Evolutionary conservation across 2,329 filamentous ascomycete species (phyloP).

Genomic region (Penicillium hordei): DNA sequence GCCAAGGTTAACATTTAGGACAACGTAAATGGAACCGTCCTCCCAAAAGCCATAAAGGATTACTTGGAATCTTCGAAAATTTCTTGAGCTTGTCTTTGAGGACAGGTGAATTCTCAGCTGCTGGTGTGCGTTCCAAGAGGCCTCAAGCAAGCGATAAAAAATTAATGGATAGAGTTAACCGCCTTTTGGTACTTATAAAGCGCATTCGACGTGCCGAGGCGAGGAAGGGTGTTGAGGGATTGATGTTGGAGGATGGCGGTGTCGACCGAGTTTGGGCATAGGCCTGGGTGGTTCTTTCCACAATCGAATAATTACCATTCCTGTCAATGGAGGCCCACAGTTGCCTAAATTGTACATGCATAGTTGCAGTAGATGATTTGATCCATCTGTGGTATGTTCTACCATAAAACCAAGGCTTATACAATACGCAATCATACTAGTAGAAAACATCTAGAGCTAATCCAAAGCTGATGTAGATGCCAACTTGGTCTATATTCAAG

Average conservation of each 20-base stretch:
- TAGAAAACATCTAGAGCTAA: no score
- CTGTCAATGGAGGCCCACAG: not conserved
- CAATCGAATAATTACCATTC: not conserved
- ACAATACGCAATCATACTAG: no score
- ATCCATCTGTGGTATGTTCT: not conserved
- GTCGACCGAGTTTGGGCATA: not conserved
- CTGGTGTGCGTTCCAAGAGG: not conserved
- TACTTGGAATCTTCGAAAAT: no score
- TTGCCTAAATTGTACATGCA: no score
- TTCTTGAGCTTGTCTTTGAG: no score
- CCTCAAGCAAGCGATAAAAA: not conserved
- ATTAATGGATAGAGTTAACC: not conserved
- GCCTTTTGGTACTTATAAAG: not conserved
- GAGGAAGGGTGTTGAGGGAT: not conserved
- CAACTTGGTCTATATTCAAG: not conserved
- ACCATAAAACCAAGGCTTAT: not conserved
- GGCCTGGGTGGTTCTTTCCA: not conserved
- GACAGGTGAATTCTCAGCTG: no score
- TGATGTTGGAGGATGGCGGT: not conserved
- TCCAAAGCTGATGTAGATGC: not conserved
- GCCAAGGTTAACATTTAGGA: no score
- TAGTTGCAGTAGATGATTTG: not conserved
- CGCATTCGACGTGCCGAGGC: not conserved
- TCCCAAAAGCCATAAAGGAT: no score
- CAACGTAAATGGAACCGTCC: no score